These are phyloP conservation scores for Aspergillus ellipticus DNA, from an alignment of 495 filamentous ascomycete genomes.

Conservation along the genomic window DNA sequence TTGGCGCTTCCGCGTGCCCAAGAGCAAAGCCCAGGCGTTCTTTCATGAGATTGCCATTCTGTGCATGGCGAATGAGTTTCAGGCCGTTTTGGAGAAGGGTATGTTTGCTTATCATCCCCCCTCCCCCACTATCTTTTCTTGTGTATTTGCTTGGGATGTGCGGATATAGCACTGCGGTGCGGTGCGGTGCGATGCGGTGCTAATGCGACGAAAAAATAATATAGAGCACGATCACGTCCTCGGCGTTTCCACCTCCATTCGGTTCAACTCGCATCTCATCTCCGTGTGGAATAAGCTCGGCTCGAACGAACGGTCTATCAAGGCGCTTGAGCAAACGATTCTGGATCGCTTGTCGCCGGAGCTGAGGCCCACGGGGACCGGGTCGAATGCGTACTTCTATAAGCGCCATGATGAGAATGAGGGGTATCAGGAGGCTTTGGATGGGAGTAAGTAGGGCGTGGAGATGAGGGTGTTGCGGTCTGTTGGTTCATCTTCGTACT, in stretches of 20 bases:
- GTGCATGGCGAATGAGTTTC: slow-evolving; percentile 80
- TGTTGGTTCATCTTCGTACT: no score
- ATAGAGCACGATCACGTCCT: slow-evolving; percentile 71
- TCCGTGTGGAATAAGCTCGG: slow-evolving; percentile 86
- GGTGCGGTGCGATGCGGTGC: no score
- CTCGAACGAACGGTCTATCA: slow-evolving; percentile 64
- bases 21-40: slow-evolving; percentile 65
- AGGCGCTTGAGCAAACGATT: slow-evolving; percentile 63
- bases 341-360: slow-evolving; percentile 64
- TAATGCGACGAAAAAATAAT: neutral
- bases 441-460: slow-evolving; percentile 9
- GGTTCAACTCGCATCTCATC: slow-evolving; percentile 69
- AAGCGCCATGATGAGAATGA: slow-evolving; percentile 58
- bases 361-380: slow-evolving; percentile 52
- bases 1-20: slow-evolving; percentile 85
- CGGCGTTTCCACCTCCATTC: slow-evolving; percentile 54
- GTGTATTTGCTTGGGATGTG: neutral
- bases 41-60: slow-evolving; percentile 77
- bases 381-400: slow-evolving; percentile 58
- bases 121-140: no score
- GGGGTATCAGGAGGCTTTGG: slow-evolving; percentile 43
- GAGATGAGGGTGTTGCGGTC: no score
- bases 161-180: neutral
- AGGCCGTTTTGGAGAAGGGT: slow-evolving; percentile 70
- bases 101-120: slow-evolving; percentile 12